Conservation (phyloP, 441 rosid genomes). For the Raphanus hybrid region DNA sequence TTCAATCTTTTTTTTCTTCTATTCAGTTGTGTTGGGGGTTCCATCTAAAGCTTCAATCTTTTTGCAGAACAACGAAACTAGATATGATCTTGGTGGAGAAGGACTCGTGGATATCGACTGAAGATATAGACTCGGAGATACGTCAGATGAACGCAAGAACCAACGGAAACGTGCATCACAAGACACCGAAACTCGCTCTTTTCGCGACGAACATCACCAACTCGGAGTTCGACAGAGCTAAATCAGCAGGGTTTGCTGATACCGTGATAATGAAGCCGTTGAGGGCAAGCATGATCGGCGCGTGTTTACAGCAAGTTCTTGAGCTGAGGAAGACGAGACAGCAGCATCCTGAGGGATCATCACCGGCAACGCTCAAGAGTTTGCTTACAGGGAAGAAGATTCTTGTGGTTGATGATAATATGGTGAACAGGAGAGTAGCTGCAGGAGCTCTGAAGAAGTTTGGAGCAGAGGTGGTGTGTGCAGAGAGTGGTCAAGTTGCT, state of each 20-base stretch:
- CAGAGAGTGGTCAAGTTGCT: constrained; percentile 84
- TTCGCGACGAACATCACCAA: constrained; percentile 79
- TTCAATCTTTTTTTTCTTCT: neutral
- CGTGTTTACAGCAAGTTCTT: constrained; percentile 88
- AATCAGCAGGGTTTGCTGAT: constrained; percentile 79
- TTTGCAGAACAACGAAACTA: constrained; percentile 52
- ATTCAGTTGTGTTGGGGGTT: neutral
- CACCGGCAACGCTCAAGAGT: constrained; percentile 48
- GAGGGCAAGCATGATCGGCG: constrained; percentile 96
- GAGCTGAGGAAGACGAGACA: constrained; percentile 70
- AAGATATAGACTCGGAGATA: constrained; percentile 49
- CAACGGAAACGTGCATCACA: constrained; percentile 50
- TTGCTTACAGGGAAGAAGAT: constrained; percentile 78
- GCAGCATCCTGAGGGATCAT: constrained; percentile 52
- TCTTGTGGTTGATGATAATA: constrained; percentile 93
- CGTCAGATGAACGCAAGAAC: constrained; percentile 50
- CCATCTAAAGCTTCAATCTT: neutral
- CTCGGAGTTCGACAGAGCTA: constrained; percentile 69
- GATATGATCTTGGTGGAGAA: constrained; percentile 89
- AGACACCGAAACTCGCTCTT: constrained; percentile 72
- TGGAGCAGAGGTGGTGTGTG: constrained; percentile 90
- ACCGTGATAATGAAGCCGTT: constrained; percentile 92
- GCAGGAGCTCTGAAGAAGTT: constrained; percentile 94
- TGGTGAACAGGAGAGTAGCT: constrained; percentile 89
- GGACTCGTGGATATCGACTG: constrained; percentile 75